Evolutionary conservation across 495 filamentous ascomycete genomes (phyloP).

Genomic region (Cairneyella variabilis): DNA sequence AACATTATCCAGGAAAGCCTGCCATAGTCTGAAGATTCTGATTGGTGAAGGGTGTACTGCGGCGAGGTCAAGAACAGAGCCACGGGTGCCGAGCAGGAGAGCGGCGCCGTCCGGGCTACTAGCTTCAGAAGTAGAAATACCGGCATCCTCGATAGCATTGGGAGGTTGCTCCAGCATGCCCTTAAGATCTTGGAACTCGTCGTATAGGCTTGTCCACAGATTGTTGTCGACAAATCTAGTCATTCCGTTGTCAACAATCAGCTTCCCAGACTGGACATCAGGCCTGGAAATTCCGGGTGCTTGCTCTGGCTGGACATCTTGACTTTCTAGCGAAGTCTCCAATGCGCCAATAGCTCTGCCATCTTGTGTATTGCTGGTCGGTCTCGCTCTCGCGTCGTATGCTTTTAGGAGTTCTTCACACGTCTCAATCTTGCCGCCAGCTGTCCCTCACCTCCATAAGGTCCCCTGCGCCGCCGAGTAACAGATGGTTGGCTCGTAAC

Average conservation of each 20-base stretch:
- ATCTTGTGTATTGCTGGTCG: not conserved
- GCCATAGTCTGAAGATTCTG: conserved; percentile 42
- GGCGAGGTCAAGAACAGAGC: not conserved
- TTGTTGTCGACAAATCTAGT: not conserved
- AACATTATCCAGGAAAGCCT: conserved; percentile 49
- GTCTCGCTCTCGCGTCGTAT: not conserved
- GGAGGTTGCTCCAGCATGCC: not conserved
- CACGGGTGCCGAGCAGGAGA: not conserved
- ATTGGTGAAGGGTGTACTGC: not conserved
- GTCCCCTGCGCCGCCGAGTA: not conserved
- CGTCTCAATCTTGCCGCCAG: not conserved
- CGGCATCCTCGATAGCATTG: not conserved
- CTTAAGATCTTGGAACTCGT: not conserved
- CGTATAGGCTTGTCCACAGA: not conserved
- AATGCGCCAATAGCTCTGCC: not conserved
- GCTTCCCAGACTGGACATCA: not conserved
- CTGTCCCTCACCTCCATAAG: not conserved
- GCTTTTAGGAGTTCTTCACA: not conserved
- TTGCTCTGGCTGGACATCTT: too few relatives aligned
- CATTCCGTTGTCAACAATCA: not conserved
- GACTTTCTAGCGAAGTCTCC: not conserved
- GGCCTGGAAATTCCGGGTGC: not conserved
- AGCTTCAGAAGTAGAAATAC: not conserved
- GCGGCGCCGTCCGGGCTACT: not conserved
- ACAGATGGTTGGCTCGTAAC: not conserved